Percentiles rank a stretch among this genome's conserved stretches.
phyloP scores from a whole-genome alignment of 768 basidiomycete species.

The Tylopilus sp. region DNA sequence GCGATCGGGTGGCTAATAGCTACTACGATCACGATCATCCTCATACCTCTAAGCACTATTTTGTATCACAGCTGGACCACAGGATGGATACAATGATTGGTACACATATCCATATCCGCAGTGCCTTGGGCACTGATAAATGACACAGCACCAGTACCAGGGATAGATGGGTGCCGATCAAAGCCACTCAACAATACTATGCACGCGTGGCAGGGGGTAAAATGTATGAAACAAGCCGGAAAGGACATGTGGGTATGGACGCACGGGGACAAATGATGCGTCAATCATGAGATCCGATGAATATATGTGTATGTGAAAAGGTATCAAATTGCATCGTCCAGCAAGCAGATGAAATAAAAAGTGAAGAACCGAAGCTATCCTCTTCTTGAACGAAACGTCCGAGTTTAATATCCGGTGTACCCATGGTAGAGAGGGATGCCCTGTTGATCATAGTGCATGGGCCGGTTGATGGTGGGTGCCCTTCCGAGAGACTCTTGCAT shows the following conservation, averaged over 20 bases:
- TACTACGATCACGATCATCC: slow-evolving; percentile 5
- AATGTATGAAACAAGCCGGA: slow-evolving; percentile 1
- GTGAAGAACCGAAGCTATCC: neutral
- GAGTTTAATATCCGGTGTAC: slow-evolving; percentile 23
- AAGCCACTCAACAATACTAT: slow-evolving; percentile 7
- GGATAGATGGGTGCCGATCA: slow-evolving; percentile 10
- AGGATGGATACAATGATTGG: slow-evolving; percentile 19
- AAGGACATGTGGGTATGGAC: slow-evolving; percentile 20
- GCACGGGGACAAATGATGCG: slow-evolving; percentile 5
- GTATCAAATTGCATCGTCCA: slow-evolving; percentile 26
- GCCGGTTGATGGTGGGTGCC: slow-evolving; percentile 43
- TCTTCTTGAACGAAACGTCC: neutral
- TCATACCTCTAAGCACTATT: slow-evolving; percentile 22
- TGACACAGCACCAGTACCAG: slow-evolving; percentile 2
- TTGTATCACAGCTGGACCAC: slow-evolving; percentile 22
- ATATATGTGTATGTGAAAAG: neutral
- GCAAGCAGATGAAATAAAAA: slow-evolving; percentile 26
- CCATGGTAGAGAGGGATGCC: slow-evolving; percentile 60
- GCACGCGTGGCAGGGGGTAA: neutral
- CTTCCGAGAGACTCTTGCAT: slow-evolving; percentile 38
- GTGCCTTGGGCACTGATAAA: neutral
- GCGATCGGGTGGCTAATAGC: slow-evolving; percentile 12
- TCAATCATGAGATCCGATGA: neutral
- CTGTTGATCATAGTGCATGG: slow-evolving; percentile 48
- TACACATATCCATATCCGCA: slow-evolving; percentile 12